These are phyloP conservation scores for Saccharum hybrid DNA, from an alignment of 202 grass and related monocot genomes.

Conservation along the genomic window DNA sequence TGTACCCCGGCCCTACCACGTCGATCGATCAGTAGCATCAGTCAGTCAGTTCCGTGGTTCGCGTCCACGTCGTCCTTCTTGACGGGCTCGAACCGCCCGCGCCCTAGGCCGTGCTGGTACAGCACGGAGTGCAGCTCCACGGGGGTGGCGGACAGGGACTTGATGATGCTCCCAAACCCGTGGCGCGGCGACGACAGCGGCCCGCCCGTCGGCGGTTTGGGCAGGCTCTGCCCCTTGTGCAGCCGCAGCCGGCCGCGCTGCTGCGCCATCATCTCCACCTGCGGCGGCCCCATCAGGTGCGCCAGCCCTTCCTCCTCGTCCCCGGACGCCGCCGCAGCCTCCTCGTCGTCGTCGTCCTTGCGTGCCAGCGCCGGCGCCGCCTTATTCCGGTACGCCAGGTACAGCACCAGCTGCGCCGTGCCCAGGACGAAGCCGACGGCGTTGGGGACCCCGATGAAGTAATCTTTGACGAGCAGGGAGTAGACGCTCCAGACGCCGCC, in stretches of 20 bases:
- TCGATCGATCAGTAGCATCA: no score
- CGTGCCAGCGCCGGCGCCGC: conserved; percentile 40
- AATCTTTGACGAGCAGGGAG: conserved; percentile 73
- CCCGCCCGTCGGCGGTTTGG: conserved; percentile 22
- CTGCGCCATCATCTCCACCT: conserved; percentile 41
- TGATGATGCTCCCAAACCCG: conserved; percentile 48
- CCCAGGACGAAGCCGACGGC: conserved; percentile 74
- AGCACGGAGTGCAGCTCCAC: conserved; percentile 62
- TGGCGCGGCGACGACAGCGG: conserved; percentile 31
- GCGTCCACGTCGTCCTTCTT: not conserved
- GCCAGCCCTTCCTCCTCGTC: conserved; percentile 61
- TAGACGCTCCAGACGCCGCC: conserved; percentile 85
- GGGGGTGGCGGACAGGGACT: conserved; percentile 69
- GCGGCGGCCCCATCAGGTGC: conserved; percentile 36
- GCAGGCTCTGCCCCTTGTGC: conserved; percentile 67
- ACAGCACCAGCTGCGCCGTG: conserved; percentile 61
- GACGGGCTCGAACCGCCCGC: conserved; percentile 24
- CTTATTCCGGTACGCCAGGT: conserved; percentile 54
- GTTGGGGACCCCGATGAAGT: conserved; percentile 82
- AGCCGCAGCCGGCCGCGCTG: conserved; percentile 35
- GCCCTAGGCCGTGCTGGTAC: conserved; percentile 38
- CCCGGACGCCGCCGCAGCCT: not conserved
- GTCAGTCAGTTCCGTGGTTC: no score
- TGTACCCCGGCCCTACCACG: no score
- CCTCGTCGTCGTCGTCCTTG: conserved; percentile 34